A percentile compares a stretch with the other conserved stretches of the same genome.
These are phyloP conservation scores for Aquilaria agallochum DNA, from an alignment of 441 rosid genomes.

Conservation along the genomic window DNA sequence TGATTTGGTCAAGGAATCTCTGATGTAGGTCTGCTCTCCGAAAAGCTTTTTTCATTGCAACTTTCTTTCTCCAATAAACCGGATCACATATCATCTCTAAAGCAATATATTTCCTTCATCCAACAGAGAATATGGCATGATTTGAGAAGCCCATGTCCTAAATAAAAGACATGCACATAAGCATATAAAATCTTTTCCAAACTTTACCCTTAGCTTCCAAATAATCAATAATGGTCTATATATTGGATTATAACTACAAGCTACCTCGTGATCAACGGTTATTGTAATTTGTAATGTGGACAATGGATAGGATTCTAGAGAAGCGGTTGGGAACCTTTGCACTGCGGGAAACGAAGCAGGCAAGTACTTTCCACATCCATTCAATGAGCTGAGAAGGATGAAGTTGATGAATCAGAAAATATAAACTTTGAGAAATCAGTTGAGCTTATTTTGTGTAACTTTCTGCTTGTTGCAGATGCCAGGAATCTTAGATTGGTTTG, in stretches of 20 bases:
- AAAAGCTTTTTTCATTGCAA: conserved; percentile 20
- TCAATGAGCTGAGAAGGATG: background rate
- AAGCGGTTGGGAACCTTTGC: conserved; percentile 45
- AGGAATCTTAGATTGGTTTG: conserved; percentile 38
- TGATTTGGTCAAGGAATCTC: conserved; percentile 49
- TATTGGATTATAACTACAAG: background rate
- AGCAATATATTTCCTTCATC: too few species aligned
- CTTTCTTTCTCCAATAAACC: background rate
- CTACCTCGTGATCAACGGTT: background rate
- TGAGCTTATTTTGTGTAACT: too few species aligned
- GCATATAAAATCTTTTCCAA: too few species aligned
- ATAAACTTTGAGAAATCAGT: too few species aligned
- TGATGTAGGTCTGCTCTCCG: conserved; percentile 43
- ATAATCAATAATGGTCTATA: too few species aligned
- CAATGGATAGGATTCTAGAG: conserved; percentile 34
- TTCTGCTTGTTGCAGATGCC: conserved; percentile 30
- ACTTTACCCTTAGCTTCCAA: too few species aligned
- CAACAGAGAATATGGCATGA: too few species aligned
- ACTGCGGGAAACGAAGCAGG: conserved; percentile 35
- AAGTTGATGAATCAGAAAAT: background rate
- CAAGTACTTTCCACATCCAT: conserved; percentile 10
- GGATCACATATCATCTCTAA: too few species aligned
- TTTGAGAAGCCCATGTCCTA: too few species aligned
- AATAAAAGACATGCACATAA: too few species aligned
- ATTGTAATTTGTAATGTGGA: conserved; percentile 4